A percentile compares a stretch with the other conserved stretches of the same genome.
Evolutionary conservation across 202 grass and related monocot species (phyloP).

Genomic region (Panicum virgatum): DNA sequence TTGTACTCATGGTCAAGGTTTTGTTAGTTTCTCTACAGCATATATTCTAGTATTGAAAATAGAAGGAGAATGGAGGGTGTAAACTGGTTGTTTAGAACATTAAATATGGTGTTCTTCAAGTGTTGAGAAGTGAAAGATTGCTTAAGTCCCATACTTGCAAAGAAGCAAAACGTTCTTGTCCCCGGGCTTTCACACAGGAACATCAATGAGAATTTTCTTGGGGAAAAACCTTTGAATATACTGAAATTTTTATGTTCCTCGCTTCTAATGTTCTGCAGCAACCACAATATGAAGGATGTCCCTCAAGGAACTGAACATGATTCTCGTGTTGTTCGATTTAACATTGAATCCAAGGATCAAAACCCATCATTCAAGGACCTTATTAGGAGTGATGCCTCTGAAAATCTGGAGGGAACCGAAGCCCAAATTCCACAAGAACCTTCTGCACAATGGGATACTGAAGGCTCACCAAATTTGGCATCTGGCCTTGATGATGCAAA

Average conservation of each 20-base stretch:
- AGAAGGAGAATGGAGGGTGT: neutral
- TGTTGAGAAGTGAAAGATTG: conserved; percentile 4
- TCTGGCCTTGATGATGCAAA: conserved; percentile 71
- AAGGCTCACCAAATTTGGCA: conserved; percentile 50
- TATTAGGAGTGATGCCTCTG: conserved; percentile 47
- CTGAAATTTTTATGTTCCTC: conserved; percentile 5
- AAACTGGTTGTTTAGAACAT: conserved; percentile 13
- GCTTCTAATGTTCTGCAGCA: conserved; percentile 42
- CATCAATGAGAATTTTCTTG: neutral
- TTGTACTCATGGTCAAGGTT: neutral
- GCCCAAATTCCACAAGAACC: conserved; percentile 62
- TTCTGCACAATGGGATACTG: conserved; percentile 70
- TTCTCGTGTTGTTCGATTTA: conserved; percentile 55
- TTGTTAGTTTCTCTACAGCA: neutral
- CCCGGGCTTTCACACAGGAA: neutral
- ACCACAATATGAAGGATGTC: conserved; percentile 47
- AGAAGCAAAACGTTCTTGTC: neutral
- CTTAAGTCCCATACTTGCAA: neutral
- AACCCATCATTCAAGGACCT: conserved; percentile 69
- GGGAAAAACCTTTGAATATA: neutral
- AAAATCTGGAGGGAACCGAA: conserved; percentile 57
- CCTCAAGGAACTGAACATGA: conserved; percentile 52
- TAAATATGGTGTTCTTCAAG: conserved; percentile 9
- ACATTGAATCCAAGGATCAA: conserved; percentile 59
- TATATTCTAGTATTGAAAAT: neutral